Base-by-base conservation (phyloP, 371 early-diverging fungal genomes). In the Saksenaea oblongispora region DNA sequence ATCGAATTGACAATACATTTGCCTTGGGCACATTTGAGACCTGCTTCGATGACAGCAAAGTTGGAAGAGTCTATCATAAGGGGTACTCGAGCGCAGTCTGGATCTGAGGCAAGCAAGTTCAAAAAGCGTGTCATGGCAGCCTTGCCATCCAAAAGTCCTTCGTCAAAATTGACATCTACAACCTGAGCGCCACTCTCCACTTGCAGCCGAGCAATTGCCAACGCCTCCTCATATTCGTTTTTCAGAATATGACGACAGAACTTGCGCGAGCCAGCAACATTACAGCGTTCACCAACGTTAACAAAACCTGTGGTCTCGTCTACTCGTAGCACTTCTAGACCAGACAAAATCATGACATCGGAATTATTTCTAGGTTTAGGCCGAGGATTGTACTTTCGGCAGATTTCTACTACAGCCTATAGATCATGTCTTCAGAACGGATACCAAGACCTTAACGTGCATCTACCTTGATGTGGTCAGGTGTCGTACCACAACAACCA, bases 1-100 rank as follows among this genome's bases (percentile, higher is more conserved):
- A 96, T 96, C 55, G 94, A 94, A 83, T 96, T 96, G 72, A 96
- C 97, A 61, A 96, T 94, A 73, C 95, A 95, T 75, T 96, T 96
- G 63, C 97, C 97, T 79, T 96, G 97, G 8, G 89, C 91, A 66
- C 95, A 96, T 74, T 94, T 94, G 64, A 96, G 83, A 51, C 97
- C 97, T 0, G 95, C 96, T 66, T 93, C 87, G 47, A 96, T 88
- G n/a, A 96, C 95, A n/a, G 91, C 93, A 84, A 96, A 96, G 70
- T 96, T 96, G 65, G 95, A 95, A 5, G 95, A 95, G 71, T 96
- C 97, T 11, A 96, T 83, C 97, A 96, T 96, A 39, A 96, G 72
- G 10, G 97, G 96, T 8, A 84, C 84, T 62, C 82, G 84, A 47
- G 95, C 86, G 66, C 95, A 91, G 62, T 96, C 96, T 22, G 97